Base-by-base conservation (phyloP, 768 basidiomycete genomes). In the Boletus rubroflammeus region DNA sequence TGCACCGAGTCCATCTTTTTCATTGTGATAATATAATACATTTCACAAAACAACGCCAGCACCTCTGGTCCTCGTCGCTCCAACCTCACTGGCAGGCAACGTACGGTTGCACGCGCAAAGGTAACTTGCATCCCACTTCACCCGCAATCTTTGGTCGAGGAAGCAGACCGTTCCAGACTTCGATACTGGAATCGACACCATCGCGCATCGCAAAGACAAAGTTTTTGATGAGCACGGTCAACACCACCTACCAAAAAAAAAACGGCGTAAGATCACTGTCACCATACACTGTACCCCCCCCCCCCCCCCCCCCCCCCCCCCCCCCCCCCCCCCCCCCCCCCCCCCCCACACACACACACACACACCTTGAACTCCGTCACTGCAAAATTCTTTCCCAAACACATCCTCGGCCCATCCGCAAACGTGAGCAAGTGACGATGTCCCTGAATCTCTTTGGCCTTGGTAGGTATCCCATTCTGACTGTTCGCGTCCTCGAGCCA, bases 391-490 rank as follows among this genome's bases (percentile, higher is more conserved):
- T 74, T 76, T 0, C 81, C 81, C 9, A 81, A 46, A 62, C 81
- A 84, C 2, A 65, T 72, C 47, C 79, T 66, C 3, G 78, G 77
- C 0, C 81, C 79, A 55, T 81, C 78, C 2, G 67, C 63, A 57
- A 83, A 83, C 0, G 77, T 77, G 19, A 83, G 65, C n/a, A 81
- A 61, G 61, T 83, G 79, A 0, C 76, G 72, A 55, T 81, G 68
- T 1, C 80, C 79, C 54, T 76, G 75, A 1, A 81, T 67, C 13
- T 75, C 73, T 39, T 74, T 76, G 0, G 74, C 72, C 11, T 63
- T 55, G 28, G 41, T 32, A 4, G 62, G 60, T 2, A 66, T 61
- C 1, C 68, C 62, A 17, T 67, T 61, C 5, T 28, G 28, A 8
- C 57, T 29, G 8, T 23, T 25, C 17, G 17, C 28, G 1, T 67